These are phyloP conservation scores for Candida xiaguanensis DNA, from an alignment of 805 yeast species.

Conservation along the genomic window DNA sequence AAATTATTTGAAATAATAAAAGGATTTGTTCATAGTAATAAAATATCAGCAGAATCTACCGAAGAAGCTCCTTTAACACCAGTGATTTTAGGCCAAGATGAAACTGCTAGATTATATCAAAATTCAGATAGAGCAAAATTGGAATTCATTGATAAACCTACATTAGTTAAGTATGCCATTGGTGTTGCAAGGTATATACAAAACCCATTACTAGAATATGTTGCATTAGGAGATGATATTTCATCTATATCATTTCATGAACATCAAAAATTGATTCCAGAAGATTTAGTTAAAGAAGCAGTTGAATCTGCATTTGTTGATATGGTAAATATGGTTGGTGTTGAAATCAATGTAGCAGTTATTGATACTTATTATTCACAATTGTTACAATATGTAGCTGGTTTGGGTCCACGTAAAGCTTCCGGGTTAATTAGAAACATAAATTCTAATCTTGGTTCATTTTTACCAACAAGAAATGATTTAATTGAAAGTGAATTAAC, in stretches of 20 bases:
- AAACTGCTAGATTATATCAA: constrained; percentile 86
- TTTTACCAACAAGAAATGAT: constrained; percentile 66
- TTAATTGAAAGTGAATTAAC: constrained; percentile 77
- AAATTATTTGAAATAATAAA: constrained; percentile 54
- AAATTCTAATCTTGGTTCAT: constrained; percentile 59
- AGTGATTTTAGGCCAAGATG: constrained; percentile 84
- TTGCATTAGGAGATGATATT: constrained; percentile 73
- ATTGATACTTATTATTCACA: constrained; percentile 69
- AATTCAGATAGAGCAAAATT: constrained; percentile 67
- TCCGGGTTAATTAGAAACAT: constrained; percentile 79
- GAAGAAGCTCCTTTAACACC: constrained; percentile 53
- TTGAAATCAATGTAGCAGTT: constrained; percentile 87
- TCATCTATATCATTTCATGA: constrained; percentile 64
- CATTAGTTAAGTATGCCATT: constrained; percentile 77
- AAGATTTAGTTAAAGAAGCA: constrained; percentile 60
- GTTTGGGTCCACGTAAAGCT: constrained; percentile 95
- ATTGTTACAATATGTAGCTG: constrained; percentile 74
- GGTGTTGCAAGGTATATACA: constrained; percentile 90
- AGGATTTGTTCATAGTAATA: constrained; percentile 54
- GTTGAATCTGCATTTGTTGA: constrained; percentile 84
- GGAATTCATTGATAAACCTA: constrained; percentile 83
- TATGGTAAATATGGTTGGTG: constrained; percentile 85
- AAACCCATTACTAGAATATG: constrained; percentile 88
- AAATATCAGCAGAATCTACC: constrained; percentile 42
- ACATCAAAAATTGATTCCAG: constrained; percentile 67